These are phyloP conservation scores for Epichloe typhina DNA, from an alignment of 2,329 filamentous ascomycete genomes.

Conservation along the genomic window DNA sequence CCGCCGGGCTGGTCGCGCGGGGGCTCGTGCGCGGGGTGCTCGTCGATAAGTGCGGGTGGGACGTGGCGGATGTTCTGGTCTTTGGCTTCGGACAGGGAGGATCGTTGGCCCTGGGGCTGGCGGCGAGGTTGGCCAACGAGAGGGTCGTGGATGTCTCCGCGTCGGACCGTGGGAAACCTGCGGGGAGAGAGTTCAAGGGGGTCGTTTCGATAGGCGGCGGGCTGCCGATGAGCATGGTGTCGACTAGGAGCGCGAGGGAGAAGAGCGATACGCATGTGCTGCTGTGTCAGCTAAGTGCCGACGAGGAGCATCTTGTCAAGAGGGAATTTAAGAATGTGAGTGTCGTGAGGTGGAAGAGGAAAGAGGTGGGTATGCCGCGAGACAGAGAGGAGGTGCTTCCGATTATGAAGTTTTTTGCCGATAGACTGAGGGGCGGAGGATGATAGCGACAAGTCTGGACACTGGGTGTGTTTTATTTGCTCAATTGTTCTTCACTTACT, in stretches of 20 bases:
- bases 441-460: background rate
- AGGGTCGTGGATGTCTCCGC: slow-evolving; percentile 21
- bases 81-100: slow-evolving; percentile 59
- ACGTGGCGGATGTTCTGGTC: slow-evolving; percentile 43
- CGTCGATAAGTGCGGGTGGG: slow-evolving; percentile 45
- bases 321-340: slow-evolving; percentile 53
- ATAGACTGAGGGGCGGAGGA: slow-evolving; percentile 35
- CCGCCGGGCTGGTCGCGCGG: slow-evolving; percentile 31
- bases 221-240: slow-evolving; percentile 39
- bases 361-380: slow-evolving; percentile 70
- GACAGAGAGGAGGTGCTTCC: slow-evolving; percentile 77
- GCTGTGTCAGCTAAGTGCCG: slow-evolving; percentile 46
- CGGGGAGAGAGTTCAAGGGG: slow-evolving; percentile 27
- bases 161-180: background rate
- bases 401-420: slow-evolving; percentile 72
- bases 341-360: slow-evolving; percentile 55
- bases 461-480: slow-evolving; percentile 3
- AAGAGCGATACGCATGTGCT: slow-evolving; percentile 53
- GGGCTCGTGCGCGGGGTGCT: slow-evolving; percentile 39
- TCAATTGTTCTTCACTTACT: background rate
- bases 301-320: slow-evolving; percentile 50
- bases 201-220: slow-evolving; percentile 50
- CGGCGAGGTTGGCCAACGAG: slow-evolving; percentile 24
- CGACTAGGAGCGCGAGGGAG: slow-evolving; percentile 27
- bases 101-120: slow-evolving; percentile 44